A percentile compares a stretch with the other conserved stretches of the same genome.
These are phyloP conservation scores for Neopestalotiopsis sp. DNA, from an alignment of 2,329 filamentous ascomycete genomes.

Conservation along the genomic window DNA sequence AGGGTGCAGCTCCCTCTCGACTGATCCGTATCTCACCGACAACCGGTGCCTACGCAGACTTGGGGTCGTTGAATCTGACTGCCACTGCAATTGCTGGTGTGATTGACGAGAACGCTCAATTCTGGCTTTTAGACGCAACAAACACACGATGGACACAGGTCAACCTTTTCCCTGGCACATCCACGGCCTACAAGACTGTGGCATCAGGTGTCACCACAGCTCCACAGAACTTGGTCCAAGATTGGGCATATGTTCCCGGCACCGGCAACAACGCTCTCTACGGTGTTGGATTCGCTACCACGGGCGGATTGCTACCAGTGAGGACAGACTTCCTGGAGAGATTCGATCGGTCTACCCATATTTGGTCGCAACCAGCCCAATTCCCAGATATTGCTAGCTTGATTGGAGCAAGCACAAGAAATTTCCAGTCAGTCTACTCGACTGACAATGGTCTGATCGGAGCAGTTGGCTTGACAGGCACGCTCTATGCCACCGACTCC, in stretches of 20 bases:
- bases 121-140: neutral
- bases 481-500: neutral
- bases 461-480: neutral
- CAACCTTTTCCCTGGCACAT: constrained; percentile 2
- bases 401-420: neutral
- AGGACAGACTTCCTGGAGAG: neutral
- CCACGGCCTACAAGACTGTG: neutral
- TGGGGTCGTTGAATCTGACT: neutral
- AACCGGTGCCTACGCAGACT: neutral
- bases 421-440: neutral
- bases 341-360: neutral
- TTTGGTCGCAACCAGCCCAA: neutral
- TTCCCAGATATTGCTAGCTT: neutral
- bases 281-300: neutral
- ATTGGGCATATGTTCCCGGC: neutral
- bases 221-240: neutral
- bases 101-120: constrained; percentile 10
- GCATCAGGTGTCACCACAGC: neutral
- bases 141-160: constrained; percentile 9
- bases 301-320: neutral
- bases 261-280: neutral
- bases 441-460: neutral
- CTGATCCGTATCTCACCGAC: neutral
- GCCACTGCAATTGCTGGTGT: neutral
- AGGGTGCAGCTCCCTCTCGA: neutral